These are phyloP conservation scores for Neostapfia colusana DNA, from an alignment of 176 grass and related monocot genomes.

Conservation along the genomic window DNA sequence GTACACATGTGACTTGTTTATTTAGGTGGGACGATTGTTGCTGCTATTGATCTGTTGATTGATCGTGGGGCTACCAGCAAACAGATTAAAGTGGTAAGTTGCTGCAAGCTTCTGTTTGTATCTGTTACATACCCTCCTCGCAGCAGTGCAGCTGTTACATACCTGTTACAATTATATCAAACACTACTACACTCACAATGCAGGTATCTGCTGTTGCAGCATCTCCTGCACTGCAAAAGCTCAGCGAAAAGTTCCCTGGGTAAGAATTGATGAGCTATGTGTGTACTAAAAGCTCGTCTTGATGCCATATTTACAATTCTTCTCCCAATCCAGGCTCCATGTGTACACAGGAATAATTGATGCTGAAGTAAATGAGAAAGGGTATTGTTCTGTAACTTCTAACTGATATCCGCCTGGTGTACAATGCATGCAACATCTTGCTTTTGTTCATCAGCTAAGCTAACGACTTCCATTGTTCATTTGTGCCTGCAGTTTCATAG, in stretches of 20 bases:
- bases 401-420: not conserved
- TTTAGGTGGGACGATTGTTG: slow-evolving; percentile 92
- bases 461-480: not conserved
- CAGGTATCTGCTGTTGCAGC: slow-evolving; percentile 94
- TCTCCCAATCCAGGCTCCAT: slow-evolving; percentile 59
- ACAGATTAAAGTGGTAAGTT: slow-evolving; percentile 91
- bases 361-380: slow-evolving; percentile 91
- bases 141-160: not conserved
- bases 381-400: slow-evolving; percentile 55
- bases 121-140: too few species aligned
- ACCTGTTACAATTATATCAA: not conserved
- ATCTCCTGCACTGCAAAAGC: slow-evolving; percentile 86
- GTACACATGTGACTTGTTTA: slow-evolving; percentile 26
- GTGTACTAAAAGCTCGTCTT: slow-evolving; percentile 22
- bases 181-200: slow-evolving; percentile 1
- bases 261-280: slow-evolving; percentile 38
- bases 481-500: slow-evolving; percentile 70
- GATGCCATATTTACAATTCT: slow-evolving; percentile 5
- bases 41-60: slow-evolving; percentile 86
- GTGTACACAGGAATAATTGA: slow-evolving; percentile 95
- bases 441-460: not conserved
- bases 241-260: slow-evolving; percentile 86
- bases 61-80: slow-evolving; percentile 76
- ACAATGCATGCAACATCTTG: not conserved
- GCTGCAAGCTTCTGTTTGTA: not conserved